These are phyloP conservation scores for Colletotrichum orchidophilum DNA, from an alignment of 2,329 filamentous ascomycete genomes.

Conservation along the genomic window DNA sequence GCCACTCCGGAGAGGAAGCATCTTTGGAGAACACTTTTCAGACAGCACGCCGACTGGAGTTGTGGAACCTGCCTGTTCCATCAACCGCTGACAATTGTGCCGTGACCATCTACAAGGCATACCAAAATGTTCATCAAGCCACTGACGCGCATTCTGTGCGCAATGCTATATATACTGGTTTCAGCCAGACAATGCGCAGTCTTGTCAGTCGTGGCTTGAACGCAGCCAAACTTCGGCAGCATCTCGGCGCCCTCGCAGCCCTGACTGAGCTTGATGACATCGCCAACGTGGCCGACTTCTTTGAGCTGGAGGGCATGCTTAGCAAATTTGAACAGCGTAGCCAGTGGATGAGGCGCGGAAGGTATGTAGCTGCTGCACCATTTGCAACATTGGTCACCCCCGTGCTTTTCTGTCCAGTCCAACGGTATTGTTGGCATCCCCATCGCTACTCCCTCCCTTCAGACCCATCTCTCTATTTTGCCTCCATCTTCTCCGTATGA, in stretches of 20 bases:
- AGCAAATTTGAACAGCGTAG: slow-evolving; percentile 71
- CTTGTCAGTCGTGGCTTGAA: slow-evolving; percentile 60
- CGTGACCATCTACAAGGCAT: slow-evolving; percentile 79
- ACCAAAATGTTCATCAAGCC: slow-evolving; percentile 80
- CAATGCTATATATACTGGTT: slow-evolving; percentile 69
- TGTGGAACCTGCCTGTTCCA: slow-evolving; percentile 90
- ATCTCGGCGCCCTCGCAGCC: slow-evolving; percentile 72
- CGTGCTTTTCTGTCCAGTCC: slow-evolving; percentile 26
- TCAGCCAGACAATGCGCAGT: slow-evolving; percentile 67
- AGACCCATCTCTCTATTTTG: too few relatives aligned
- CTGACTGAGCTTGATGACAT: slow-evolving; percentile 86
- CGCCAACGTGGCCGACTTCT: slow-evolving; percentile 65
- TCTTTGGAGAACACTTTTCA: slow-evolving; percentile 79
- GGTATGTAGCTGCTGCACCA: slow-evolving; percentile 59
- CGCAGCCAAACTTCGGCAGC: slow-evolving; percentile 61
- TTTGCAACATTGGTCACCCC: neutral
- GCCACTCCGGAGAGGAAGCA: slow-evolving; percentile 63
- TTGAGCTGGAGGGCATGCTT: slow-evolving; percentile 71
- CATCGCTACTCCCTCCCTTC: neutral
- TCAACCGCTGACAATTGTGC: slow-evolving; percentile 68
- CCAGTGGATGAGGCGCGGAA: slow-evolving; percentile 84
- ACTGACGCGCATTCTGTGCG: slow-evolving; percentile 63
- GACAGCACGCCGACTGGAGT: slow-evolving; percentile 83
- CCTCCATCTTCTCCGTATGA: neutral
- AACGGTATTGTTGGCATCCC: too few relatives aligned